Evolutionary conservation across 2,329 filamentous ascomycete genomes (phyloP).

Genomic region (Sporothrix protearum): DNA sequence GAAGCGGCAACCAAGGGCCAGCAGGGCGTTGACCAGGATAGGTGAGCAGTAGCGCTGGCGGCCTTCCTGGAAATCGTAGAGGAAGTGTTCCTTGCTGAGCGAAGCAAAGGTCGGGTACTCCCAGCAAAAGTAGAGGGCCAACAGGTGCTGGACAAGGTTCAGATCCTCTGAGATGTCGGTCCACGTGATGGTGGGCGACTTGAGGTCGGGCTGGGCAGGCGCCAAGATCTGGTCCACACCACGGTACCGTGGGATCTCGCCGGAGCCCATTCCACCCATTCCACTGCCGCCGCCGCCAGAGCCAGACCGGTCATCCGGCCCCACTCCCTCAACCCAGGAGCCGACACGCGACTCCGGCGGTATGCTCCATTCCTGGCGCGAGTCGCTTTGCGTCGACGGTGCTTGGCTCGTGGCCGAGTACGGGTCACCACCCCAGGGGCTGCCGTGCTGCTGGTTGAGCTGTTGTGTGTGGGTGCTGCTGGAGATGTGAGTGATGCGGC

Average conservation of each 20-base stretch:
- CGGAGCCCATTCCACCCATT: background rate
- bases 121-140: slow-evolving; percentile 70
- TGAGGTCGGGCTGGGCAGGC: slow-evolving; percentile 44
- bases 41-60: slow-evolving; percentile 63
- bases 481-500: background rate
- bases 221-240: slow-evolving; percentile 50
- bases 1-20: slow-evolving; percentile 65
- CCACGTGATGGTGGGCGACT: slow-evolving; percentile 50
- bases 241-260: slow-evolving; percentile 33
- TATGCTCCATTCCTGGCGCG: slow-evolving; percentile 47
- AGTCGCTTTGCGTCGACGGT: slow-evolving; percentile 45
- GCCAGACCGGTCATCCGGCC: slow-evolving; percentile 28
- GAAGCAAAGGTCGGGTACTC: slow-evolving; percentile 72
- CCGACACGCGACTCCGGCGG: slow-evolving; percentile 47
- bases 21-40: slow-evolving; percentile 62
- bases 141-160: slow-evolving; percentile 58
- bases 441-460: slow-evolving; percentile 38
- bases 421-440: slow-evolving; percentile 43
- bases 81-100: slow-evolving; percentile 67
- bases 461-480: slow-evolving; percentile 13
- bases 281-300: background rate
- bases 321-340: slow-evolving; percentile 48
- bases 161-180: slow-evolving; percentile 58
- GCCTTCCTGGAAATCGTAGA: slow-evolving; percentile 61
- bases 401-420: slow-evolving; percentile 47